Conservation (phyloP, 306 rosid species). For the Prunus padus region DNA sequence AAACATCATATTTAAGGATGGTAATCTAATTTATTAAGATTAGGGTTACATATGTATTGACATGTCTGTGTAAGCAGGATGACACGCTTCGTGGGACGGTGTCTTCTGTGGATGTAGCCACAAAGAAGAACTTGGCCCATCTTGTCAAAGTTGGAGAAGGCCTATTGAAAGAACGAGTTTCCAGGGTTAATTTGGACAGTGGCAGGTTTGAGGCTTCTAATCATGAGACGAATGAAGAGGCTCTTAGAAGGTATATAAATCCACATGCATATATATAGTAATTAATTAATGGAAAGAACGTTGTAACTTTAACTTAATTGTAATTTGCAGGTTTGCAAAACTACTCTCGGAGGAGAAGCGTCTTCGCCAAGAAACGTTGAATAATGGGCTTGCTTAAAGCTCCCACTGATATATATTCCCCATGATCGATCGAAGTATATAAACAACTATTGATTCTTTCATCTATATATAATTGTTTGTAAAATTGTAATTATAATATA, state of each 20-base stretch:
- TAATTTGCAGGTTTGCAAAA: constrained; percentile 29
- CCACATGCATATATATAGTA: neutral
- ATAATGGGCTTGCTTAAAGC: neutral
- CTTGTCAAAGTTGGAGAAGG: constrained; percentile 23
- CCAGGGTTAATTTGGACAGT: constrained; percentile 24
- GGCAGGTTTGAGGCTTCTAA: constrained; percentile 7
- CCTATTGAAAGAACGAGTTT: constrained; percentile 23
- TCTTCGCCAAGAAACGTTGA: constrained; percentile 3
- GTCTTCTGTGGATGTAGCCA: constrained; percentile 26
- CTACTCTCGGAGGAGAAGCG: constrained; percentile 23
- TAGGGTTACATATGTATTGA: neutral
- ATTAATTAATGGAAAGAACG: neutral
- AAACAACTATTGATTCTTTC: neutral
- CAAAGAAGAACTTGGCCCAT: constrained; percentile 22
- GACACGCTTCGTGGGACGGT: constrained; percentile 14
- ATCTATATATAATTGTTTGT: neutral
- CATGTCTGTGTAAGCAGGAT: constrained; percentile 8
- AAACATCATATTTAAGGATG: neutral
- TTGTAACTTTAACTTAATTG: neutral
- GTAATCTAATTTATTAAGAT: neutral
- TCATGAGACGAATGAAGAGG: constrained; percentile 25
- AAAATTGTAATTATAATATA: neutral
- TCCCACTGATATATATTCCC: neutral
- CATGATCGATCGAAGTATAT: neutral
- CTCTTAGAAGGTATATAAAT: constrained; percentile 18